Evolutionary conservation across 2,329 filamentous ascomycete species (phyloP).

Genomic region (Mycosphaerella sp.): DNA sequence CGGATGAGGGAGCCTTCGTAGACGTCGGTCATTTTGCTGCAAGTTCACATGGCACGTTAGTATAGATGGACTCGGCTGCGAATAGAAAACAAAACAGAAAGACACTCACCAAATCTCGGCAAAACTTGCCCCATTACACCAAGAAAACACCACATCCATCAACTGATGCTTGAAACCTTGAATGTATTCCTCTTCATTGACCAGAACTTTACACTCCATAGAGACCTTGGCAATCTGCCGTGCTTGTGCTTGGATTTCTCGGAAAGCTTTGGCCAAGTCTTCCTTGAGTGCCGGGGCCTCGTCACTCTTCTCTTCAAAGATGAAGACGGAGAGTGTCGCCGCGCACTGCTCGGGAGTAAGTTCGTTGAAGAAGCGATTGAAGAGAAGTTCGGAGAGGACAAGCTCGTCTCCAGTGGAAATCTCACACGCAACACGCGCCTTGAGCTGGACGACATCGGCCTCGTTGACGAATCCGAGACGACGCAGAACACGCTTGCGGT

Average conservation of each 20-base stretch:
- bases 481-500: constrained; percentile 87
- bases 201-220: constrained; percentile 82
- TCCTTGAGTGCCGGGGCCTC: constrained; percentile 66
- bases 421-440: constrained; percentile 94
- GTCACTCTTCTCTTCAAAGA: constrained; percentile 93
- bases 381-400: constrained; percentile 84
- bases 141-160: constrained; percentile 92
- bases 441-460: constrained; percentile 88
- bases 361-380: constrained; percentile 98
- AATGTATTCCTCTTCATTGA: constrained; percentile 95
- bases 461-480: constrained; percentile 95
- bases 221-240: constrained; percentile 86
- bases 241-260: constrained; percentile 81
- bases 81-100: not conserved
- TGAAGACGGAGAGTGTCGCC: constrained; percentile 82
- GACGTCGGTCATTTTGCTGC: constrained; percentile 96
- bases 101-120: constrained; percentile 81
- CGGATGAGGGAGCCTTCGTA: constrained; percentile 97
- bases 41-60: not conserved
- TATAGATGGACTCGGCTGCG: too few relatives aligned
- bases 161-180: constrained; percentile 86
- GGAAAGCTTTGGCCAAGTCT: constrained; percentile 76
- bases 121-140: constrained; percentile 86
- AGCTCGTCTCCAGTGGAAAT: constrained; percentile 96
- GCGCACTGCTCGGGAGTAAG: constrained; percentile 81